phyloP scores from a whole-genome alignment of 495 filamentous ascomycete genomes.

The Penicillium waksmanii region DNA sequence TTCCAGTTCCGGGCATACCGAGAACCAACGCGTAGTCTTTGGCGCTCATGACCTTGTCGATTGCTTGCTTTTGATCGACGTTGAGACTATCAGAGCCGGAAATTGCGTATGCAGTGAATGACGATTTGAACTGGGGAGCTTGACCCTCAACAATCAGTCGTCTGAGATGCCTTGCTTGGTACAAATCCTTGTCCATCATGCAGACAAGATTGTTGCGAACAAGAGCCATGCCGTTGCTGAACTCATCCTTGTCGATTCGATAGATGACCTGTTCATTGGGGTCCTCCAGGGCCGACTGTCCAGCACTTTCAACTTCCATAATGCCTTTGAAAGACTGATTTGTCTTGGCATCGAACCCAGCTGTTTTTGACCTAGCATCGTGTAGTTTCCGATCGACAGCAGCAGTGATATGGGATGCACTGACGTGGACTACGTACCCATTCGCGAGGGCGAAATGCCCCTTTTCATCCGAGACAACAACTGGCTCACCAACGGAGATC shows the following conservation, averaged over 20 bases:
- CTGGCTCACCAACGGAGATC: conserved; percentile 84
- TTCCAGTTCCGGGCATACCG: conserved; percentile 97
- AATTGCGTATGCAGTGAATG: conserved; percentile 61
- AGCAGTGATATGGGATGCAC: conserved; percentile 74
- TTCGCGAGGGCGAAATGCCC: conserved; percentile 94
- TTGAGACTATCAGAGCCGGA: conserved; percentile 64
- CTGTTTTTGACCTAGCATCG: conserved; percentile 74
- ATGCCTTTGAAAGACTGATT: conserved; percentile 91
- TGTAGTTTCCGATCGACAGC: conserved; percentile 87
- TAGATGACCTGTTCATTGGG: conserved; percentile 68
- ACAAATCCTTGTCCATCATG: conserved; percentile 80
- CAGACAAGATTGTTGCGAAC: conserved; percentile 92
- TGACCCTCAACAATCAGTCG: conserved; percentile 74
- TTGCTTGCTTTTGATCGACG: conserved; percentile 80
- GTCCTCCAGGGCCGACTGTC: conserved; percentile 43
- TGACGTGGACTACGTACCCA: conserved; percentile 80
- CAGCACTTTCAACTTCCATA: conserved; percentile 76
- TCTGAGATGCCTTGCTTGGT: conserved; percentile 73
- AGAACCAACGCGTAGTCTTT: conserved; percentile 92
- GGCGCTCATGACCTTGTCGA: conserved; percentile 93
- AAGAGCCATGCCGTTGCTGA: conserved; percentile 94
- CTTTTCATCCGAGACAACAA: conserved; percentile 94
- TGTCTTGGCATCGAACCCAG: conserved; percentile 69
- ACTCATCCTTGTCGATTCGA: conserved; percentile 95
- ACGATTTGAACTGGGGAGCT: conserved; percentile 72